Evolutionary conservation across 352 stramenopile genomes (phyloP).

Genomic region (Phytophthora citrophthora): DNA sequence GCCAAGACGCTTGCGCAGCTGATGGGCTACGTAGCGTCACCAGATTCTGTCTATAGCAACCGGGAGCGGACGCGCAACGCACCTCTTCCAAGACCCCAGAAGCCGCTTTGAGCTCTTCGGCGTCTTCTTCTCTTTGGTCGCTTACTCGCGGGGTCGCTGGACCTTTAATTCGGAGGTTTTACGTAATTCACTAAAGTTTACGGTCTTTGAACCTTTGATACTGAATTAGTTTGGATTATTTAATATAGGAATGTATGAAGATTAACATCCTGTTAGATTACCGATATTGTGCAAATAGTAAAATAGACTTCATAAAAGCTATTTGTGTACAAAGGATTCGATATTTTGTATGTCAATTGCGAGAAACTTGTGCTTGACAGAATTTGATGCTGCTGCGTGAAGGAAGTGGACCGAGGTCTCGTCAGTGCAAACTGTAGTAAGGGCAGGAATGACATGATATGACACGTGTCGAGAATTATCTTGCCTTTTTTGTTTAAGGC

Average conservation of each 20-base stretch:
- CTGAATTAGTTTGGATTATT: no score
- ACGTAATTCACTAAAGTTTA: constrained; percentile 9
- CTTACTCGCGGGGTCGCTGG: constrained; percentile 13
- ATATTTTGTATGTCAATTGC: background rate
- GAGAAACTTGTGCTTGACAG: background rate
- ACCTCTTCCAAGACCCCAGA: constrained; percentile 41
- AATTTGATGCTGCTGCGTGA: constrained; percentile 18
- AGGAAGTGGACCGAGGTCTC: constrained; percentile 26
- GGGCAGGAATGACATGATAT: background rate
- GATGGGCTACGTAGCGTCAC: background rate
- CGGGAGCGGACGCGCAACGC: constrained; percentile 26
- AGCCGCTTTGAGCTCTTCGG: constrained; percentile 38
- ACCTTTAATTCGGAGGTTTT: constrained; percentile 16
- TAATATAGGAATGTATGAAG: no score
- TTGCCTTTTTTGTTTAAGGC: background rate
- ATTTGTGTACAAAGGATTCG: background rate
- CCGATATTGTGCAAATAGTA: background rate
- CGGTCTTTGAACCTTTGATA: constrained; percentile 1
- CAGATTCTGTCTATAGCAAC: constrained; percentile 1
- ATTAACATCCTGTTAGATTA: no score
- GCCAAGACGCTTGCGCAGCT: constrained; percentile 7
- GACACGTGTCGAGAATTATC: background rate
- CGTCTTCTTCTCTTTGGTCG: constrained; percentile 41
- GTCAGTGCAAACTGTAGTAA: background rate
- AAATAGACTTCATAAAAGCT: background rate